phyloP scores from a whole-genome alignment of 176 grass and related monocot species.

The Puccinellia tenuiflora region DNA sequence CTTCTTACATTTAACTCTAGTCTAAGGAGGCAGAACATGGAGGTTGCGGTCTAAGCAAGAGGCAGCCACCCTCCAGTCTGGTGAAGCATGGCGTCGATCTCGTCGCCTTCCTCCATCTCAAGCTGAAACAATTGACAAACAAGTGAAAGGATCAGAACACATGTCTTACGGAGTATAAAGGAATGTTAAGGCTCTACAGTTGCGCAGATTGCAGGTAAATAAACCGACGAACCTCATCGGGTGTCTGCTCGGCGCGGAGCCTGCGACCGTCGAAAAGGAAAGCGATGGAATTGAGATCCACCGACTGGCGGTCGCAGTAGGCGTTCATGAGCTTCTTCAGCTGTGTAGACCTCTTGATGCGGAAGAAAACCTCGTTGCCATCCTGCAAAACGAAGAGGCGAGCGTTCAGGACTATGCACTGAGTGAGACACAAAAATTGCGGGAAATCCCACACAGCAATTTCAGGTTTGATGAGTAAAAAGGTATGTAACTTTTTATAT shows the following conservation, averaged over 20 bases:
- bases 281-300: slow-evolving; percentile 74
- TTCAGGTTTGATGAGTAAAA: background rate
- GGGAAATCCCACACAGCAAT: background rate
- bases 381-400: slow-evolving; percentile 6
- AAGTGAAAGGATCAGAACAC: background rate
- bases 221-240: slow-evolving; percentile 44
- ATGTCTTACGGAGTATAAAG: background rate
- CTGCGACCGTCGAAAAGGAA: slow-evolving; percentile 83
- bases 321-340: slow-evolving; percentile 83
- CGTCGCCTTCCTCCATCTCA: slow-evolving; percentile 88
- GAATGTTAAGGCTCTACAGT: background rate
- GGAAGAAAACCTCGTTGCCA: slow-evolving; percentile 75
- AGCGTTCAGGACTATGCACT: background rate
- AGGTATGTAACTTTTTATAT: background rate
- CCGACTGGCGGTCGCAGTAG: slow-evolving; percentile 73
- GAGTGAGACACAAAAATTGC: no score
- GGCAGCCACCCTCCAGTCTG: slow-evolving; percentile 56
- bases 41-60: background rate
- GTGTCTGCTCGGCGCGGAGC: slow-evolving; percentile 80
- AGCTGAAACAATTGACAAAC: slow-evolving; percentile 35
- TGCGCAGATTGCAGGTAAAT: background rate
- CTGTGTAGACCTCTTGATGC: slow-evolving; percentile 78
- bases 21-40: background rate
- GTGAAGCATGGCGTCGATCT: slow-evolving; percentile 91
- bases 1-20: slow-evolving; percentile 5